Evolutionary conservation across 176 grass and related monocot genomes (phyloP).

Genomic region (Luzula sylvatica): DNA sequence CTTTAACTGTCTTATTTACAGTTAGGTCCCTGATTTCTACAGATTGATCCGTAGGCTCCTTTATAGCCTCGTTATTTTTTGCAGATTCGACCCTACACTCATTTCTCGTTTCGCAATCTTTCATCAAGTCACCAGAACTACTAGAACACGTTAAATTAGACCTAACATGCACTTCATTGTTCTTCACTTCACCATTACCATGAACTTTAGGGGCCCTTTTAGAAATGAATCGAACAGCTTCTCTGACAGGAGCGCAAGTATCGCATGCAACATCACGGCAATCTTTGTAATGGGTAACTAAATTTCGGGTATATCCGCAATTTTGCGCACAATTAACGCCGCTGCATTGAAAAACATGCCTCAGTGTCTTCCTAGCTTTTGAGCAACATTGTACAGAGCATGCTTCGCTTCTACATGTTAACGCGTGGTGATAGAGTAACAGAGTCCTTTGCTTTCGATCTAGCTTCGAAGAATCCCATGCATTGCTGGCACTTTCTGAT

Average conservation of each 20-base stretch:
- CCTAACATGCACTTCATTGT: conserved; percentile 2
- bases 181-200: background rate
- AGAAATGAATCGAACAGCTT: background rate
- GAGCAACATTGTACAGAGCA: background rate
- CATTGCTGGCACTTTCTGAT: background rate
- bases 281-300: background rate
- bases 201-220: background rate
- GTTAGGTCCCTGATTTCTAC: background rate
- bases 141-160: background rate
- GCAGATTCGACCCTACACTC: background rate
- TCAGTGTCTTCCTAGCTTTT: background rate
- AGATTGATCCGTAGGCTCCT: background rate
- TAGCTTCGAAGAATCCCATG: background rate
- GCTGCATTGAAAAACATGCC: conserved; percentile 7
- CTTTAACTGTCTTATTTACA: conserved; percentile 2
- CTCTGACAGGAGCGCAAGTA: conserved; percentile 14
- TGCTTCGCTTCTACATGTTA: conserved; percentile 8
- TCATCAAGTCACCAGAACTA: too few species aligned
- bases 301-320: conserved; percentile 1
- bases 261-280: background rate
- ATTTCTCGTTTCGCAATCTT: background rate
- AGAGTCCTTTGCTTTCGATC: background rate
- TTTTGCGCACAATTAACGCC: background rate
- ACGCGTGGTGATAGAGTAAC: conserved; percentile 1
- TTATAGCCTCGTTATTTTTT: background rate